phyloP scores from a whole-genome alignment of 768 basidiomycete species.

The Mycena pura region DNA sequence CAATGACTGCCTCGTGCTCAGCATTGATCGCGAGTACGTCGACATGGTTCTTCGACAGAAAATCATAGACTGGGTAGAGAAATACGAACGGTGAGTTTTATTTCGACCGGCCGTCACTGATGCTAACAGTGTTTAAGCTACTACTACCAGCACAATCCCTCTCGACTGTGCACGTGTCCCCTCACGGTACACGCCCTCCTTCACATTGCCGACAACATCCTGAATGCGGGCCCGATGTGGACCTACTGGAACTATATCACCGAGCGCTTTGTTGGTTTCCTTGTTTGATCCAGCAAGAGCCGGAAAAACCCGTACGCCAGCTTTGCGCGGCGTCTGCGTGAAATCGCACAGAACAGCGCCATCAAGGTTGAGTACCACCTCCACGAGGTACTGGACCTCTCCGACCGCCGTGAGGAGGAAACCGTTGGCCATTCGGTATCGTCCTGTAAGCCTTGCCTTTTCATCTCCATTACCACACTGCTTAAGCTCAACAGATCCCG shows the following conservation, averaged over 20 bases:
- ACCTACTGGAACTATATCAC: no score
- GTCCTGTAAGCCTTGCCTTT: background rate
- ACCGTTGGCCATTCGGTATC: background rate
- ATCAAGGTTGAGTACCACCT: conserved; percentile 2
- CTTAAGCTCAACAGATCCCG: background rate
- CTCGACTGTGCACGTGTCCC: background rate
- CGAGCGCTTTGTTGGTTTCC: background rate
- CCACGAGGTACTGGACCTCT: background rate
- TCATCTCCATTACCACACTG: background rate
- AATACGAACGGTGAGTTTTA: background rate
- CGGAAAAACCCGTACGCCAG: conserved; percentile 1
- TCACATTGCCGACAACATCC: no score
- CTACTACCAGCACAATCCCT: background rate
- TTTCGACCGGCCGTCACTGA: background rate
- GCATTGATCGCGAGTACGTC: background rate
- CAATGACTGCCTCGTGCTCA: background rate
- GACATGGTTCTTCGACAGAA: background rate
- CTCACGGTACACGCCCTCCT: no score
- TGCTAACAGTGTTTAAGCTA: background rate
- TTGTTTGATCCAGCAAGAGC: background rate
- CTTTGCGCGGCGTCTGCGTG: conserved; percentile 4
- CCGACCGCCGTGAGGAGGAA: background rate
- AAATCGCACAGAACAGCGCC: background rate
- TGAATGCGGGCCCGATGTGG: no score
- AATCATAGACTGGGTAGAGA: background rate